Evolutionary conservation across 2,329 filamentous ascomycete species (phyloP).

Genomic region (Hymenoscyphus repandus): DNA sequence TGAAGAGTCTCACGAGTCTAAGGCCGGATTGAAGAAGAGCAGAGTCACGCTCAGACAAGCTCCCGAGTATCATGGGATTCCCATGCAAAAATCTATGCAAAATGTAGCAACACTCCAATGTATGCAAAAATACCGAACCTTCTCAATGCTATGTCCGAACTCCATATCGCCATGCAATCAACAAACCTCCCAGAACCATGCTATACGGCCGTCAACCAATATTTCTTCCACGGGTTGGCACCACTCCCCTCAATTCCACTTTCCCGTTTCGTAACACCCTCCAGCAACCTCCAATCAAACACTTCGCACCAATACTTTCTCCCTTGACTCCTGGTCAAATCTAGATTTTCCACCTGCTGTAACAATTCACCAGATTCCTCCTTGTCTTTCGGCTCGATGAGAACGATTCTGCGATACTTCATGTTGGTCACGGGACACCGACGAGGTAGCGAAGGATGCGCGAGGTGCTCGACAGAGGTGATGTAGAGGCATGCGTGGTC

Average conservation of each 20-base stretch:
- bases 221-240: constrained; percentile 15
- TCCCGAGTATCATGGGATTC: no score
- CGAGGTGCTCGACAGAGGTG: constrained; percentile 11
- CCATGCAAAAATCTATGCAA: no score
- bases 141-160: not conserved
- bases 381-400: constrained; percentile 32
- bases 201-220: constrained; percentile 12
- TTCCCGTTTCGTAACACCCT: constrained; percentile 34
- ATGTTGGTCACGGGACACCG: constrained; percentile 14
- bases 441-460: constrained; percentile 12
- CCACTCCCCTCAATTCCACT: constrained; percentile 34
- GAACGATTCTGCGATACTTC: constrained; percentile 27
- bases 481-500: constrained; percentile 19
- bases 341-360: constrained; percentile 20
- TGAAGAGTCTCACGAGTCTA: no score
- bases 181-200: no score
- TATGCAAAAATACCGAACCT: not conserved
- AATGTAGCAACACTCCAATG: no score
- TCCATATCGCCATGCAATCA: no score
- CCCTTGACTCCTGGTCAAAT: constrained; percentile 21
- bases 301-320: constrained; percentile 30
- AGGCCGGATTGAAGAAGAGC: no score
- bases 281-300: constrained; percentile 37
- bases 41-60: no score
- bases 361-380: constrained; percentile 31